A percentile compares a stretch with the other conserved stretches of the same genome.
These are phyloP conservation scores for Sclerotinia nivalis DNA, from an alignment of 2,329 filamentous ascomycete genomes.

Conservation along the genomic window DNA sequence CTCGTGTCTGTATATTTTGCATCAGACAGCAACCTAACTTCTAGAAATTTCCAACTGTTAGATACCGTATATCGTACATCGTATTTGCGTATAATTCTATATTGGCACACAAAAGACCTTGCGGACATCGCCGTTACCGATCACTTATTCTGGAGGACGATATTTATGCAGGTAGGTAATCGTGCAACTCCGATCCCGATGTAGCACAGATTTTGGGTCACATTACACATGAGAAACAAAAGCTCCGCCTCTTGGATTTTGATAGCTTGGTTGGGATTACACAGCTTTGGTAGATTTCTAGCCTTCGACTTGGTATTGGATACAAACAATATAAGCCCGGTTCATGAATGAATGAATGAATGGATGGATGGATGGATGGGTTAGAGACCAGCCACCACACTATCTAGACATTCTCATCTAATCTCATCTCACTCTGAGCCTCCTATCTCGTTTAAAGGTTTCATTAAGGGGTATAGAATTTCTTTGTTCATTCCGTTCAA, in stretches of 20 bases:
- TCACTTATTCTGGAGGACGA: neutral
- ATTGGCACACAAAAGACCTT: neutral
- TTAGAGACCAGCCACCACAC: neutral
- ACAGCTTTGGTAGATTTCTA: neutral
- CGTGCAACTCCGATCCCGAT: neutral
- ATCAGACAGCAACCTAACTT: neutral
- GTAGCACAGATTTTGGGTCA: neutral
- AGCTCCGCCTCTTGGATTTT: neutral
- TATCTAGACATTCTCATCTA: neutral
- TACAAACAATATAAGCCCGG: neutral
- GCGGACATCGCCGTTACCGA: constrained; percentile 8
- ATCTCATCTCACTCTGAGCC: neutral
- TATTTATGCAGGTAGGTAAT: neutral
- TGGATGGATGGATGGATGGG: neutral
- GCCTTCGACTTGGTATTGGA: neutral
- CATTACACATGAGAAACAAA: neutral
- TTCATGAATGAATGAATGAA: neutral
- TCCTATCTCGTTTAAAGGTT: neutral
- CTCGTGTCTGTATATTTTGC: neutral
- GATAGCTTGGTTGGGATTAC: neutral
- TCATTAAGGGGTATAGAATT: neutral
- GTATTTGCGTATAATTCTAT: too few relatives aligned
- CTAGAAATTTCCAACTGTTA: neutral
- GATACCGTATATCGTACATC: neutral
- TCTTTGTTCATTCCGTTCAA: neutral